phyloP scores from a whole-genome alignment of 495 filamentous ascomycete genomes.

The Penicillium psychrofluorescens region DNA sequence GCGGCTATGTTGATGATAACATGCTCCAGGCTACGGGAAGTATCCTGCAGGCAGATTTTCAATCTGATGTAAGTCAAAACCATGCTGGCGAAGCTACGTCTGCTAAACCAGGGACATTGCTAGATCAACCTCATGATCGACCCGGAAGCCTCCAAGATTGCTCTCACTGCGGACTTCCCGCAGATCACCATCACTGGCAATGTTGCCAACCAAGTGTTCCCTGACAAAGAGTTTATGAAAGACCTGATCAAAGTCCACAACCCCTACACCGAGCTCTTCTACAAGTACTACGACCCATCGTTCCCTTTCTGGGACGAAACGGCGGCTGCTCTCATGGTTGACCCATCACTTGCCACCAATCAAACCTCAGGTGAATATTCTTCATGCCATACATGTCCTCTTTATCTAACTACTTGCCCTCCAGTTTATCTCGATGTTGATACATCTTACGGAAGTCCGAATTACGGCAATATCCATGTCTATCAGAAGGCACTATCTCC shows the following conservation, averaged over 20 bases:
- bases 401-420: neutral
- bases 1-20: conserved; percentile 32
- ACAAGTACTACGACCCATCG: conserved; percentile 22
- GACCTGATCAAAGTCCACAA: conserved; percentile 17
- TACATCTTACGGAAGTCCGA: conserved; percentile 26
- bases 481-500: conserved; percentile 27
- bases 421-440: conserved; percentile 27
- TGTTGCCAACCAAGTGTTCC: conserved; percentile 30
- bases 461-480: conserved; percentile 26
- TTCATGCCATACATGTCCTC: neutral
- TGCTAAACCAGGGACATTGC: neutral
- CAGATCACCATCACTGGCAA: conserved; percentile 33
- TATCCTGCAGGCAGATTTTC: conserved; percentile 20
- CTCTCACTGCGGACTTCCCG: conserved; percentile 31
- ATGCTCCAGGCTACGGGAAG: conserved; percentile 24
- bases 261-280: conserved; percentile 23
- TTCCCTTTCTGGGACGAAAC: conserved; percentile 39
- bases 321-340: conserved; percentile 30
- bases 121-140: conserved; percentile 36
- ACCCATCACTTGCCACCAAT: conserved; percentile 20
- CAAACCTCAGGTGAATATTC: conserved; percentile 17
- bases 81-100: too few species aligned
- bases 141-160: conserved; percentile 35
- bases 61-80: conserved; percentile 20
- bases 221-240: conserved; percentile 18